These are phyloP conservation scores for Claviceps sp. DNA, from an alignment of 2,329 filamentous ascomycete genomes.

Conservation along the genomic window DNA sequence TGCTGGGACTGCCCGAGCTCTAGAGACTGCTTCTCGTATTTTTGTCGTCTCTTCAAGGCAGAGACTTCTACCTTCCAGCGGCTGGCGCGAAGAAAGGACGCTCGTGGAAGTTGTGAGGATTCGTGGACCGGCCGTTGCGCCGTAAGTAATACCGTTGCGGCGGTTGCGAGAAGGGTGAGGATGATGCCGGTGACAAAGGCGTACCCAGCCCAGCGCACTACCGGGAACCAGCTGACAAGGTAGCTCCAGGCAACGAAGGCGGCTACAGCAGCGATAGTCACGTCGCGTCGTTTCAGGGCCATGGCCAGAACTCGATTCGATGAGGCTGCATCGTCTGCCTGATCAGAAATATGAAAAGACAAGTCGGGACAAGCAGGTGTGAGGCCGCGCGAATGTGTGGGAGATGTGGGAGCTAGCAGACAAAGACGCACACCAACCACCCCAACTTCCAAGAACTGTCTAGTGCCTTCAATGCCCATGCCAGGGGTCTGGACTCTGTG, in stretches of 20 bases:
- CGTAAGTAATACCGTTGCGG: slow-evolving; percentile 40
- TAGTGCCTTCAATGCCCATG: not conserved
- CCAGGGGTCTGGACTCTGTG: not conserved
- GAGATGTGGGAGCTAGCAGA: not conserved
- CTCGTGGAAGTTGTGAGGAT: slow-evolving; percentile 28
- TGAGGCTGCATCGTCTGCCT: slow-evolving; percentile 19
- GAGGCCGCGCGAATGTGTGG: not conserved
- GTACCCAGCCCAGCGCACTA: slow-evolving; percentile 72
- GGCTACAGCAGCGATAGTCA: slow-evolving; percentile 52
- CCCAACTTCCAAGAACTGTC: not conserved
- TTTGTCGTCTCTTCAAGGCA: slow-evolving; percentile 49
- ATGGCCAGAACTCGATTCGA: slow-evolving; percentile 28
- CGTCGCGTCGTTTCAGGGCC: slow-evolving; percentile 63
- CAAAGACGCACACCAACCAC: not conserved
- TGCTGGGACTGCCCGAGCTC: slow-evolving; percentile 57
- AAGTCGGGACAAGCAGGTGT: not conserved
- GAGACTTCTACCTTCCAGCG: slow-evolving; percentile 60
- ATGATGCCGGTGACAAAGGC: slow-evolving; percentile 62
- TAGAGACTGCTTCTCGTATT: slow-evolving; percentile 56
- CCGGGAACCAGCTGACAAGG: slow-evolving; percentile 67
- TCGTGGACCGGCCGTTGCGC: slow-evolving; percentile 36
- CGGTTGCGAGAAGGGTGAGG: slow-evolving; percentile 38
- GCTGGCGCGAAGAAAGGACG: slow-evolving; percentile 46
- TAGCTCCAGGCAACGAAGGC: slow-evolving; percentile 82
- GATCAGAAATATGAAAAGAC: not conserved